phyloP scores from a whole-genome alignment of 2,329 filamentous ascomycete genomes.

The Pestalotiopsis sp. region DNA sequence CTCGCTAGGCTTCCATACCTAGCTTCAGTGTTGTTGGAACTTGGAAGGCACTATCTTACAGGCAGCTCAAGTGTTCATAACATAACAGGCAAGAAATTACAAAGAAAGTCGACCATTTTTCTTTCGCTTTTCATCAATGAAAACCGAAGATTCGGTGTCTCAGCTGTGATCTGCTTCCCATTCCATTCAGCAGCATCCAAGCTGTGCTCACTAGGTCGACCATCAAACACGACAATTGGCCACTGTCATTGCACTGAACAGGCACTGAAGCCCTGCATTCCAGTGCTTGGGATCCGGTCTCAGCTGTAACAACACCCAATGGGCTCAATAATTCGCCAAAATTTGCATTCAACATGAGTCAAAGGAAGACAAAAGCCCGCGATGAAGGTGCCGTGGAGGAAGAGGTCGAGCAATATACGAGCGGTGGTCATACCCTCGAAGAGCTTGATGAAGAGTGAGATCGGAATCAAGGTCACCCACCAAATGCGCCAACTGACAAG shows the following conservation, averaged over 20 bases:
- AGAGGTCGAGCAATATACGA: slow-evolving; percentile 54
- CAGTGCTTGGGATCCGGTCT: too few species aligned
- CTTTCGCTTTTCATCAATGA: not conserved
- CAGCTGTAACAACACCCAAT: not conserved
- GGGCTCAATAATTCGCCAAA: not conserved
- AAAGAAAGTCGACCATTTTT: not conserved
- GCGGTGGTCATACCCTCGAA: slow-evolving; percentile 38
- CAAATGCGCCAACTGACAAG: slow-evolving; percentile 10
- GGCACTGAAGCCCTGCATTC: not conserved
- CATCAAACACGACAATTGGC: too few species aligned
- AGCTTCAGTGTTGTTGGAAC: not conserved
- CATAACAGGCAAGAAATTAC: not conserved
- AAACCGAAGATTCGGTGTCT: too few species aligned
- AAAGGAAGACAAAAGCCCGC: slow-evolving; percentile 28
- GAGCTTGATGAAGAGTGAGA: slow-evolving; percentile 49
- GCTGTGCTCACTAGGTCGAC: too few species aligned
- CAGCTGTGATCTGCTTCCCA: too few species aligned
- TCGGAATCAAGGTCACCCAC: not conserved
- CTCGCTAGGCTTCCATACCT: slow-evolving; percentile 1
- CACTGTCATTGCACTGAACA: too few species aligned
- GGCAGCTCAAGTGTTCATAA: not conserved
- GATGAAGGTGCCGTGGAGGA: slow-evolving; percentile 49
- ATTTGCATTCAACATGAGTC: slow-evolving; percentile 32
- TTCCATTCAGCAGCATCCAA: too few species aligned
- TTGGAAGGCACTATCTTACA: not conserved